Percentiles rank a stretch among this genome's conserved stretches.
Evolutionary conservation across 192 early-diverging fungal species (phyloP).

Genomic region (Coemansia sp.): DNA sequence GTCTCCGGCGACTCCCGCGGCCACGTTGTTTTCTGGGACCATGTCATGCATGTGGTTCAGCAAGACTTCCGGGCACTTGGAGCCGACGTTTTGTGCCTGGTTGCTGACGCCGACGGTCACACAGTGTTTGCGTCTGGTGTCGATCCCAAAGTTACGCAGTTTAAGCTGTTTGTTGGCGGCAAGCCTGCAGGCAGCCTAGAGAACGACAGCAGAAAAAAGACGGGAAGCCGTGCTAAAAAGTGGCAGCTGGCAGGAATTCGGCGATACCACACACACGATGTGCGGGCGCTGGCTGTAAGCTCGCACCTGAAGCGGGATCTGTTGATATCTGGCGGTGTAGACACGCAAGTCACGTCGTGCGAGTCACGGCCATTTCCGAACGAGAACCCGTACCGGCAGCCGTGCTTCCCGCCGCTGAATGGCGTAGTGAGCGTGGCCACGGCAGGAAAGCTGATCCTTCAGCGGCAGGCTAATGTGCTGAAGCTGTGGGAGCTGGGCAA

Average conservation of each 20-base stretch:
- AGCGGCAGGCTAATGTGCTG: slow-evolving; percentile 63
- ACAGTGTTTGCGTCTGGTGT: slow-evolving; percentile 86
- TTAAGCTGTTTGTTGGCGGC: slow-evolving; percentile 49
- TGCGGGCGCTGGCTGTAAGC: slow-evolving; percentile 79
- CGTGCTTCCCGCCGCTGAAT: slow-evolving; percentile 63
- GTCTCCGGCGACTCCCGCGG: slow-evolving; percentile 91
- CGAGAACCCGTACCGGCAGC: slow-evolving; percentile 59
- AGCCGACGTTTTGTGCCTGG: slow-evolving; percentile 88
- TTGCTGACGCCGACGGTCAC: slow-evolving; percentile 59
- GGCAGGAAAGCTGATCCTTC: slow-evolving; percentile 61
- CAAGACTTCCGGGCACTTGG: slow-evolving; percentile 72
- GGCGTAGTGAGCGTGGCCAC: slow-evolving; percentile 60
- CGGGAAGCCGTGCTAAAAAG: slow-evolving; percentile 17
- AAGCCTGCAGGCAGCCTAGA: slow-evolving; percentile 12
- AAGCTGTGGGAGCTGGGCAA: slow-evolving; percentile 84
- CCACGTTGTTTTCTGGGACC: slow-evolving; percentile 87
- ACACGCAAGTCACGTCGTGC: slow-evolving; percentile 68
- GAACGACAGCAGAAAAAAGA: slow-evolving; percentile 7
- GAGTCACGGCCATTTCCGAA: slow-evolving; percentile 60
- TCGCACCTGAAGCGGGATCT: slow-evolving; percentile 65
- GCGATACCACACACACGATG: slow-evolving; percentile 93
- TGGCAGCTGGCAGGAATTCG: slow-evolving; percentile 86
- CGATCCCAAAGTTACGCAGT: slow-evolving; percentile 81
- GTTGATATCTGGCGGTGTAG: slow-evolving; percentile 83
- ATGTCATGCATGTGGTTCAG: slow-evolving; percentile 60